A percentile compares a stretch with the other conserved stretches of the same genome.
Conservation (phyloP, 2,329 filamentous ascomycete species). For the Neofusicoccum kwambonambiense region DNA sequence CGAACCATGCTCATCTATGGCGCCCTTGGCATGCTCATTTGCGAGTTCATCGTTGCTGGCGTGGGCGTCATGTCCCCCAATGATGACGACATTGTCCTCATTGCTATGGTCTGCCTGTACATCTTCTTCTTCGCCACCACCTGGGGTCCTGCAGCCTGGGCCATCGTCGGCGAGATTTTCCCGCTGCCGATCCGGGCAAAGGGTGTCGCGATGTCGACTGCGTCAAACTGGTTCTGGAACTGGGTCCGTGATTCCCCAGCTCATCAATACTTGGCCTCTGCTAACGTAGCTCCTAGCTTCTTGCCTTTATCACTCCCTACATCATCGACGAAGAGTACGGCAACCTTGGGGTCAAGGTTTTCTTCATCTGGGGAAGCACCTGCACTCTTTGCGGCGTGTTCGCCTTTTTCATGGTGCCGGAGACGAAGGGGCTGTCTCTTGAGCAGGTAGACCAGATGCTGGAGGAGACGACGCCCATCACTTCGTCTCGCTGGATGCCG, state of each 20-base stretch:
- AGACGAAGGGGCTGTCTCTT: slow-evolving; percentile 80
- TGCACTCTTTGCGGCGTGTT: slow-evolving; percentile 60
- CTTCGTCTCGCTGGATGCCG: neutral
- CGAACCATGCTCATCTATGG: slow-evolving; percentile 77
- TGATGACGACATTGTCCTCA: slow-evolving; percentile 45
- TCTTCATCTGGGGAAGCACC: slow-evolving; percentile 57
- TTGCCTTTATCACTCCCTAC: slow-evolving; percentile 68
- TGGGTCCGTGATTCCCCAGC: neutral
- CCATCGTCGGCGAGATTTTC: slow-evolving; percentile 85
- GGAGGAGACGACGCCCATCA: neutral
- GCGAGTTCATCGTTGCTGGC: slow-evolving; percentile 84
- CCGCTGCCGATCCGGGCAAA: slow-evolving; percentile 83
- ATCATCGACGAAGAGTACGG: slow-evolving; percentile 71
- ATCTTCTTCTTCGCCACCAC: slow-evolving; percentile 90
- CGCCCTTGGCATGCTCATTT: slow-evolving; percentile 77
- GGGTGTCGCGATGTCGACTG: slow-evolving; percentile 81
- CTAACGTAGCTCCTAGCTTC: neutral
- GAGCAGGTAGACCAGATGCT: slow-evolving; percentile 84
- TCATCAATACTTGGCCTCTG: neutral
- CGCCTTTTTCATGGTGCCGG: slow-evolving; percentile 72
- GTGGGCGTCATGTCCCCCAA: slow-evolving; percentile 36
- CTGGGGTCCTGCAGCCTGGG: slow-evolving; percentile 74
- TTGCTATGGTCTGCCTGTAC: slow-evolving; percentile 86
- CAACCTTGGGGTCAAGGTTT: slow-evolving; percentile 60
- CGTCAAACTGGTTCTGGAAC: slow-evolving; percentile 92